Base-by-base conservation (phyloP, 805 yeast species). In the Saturnispora zaruensis region DNA sequence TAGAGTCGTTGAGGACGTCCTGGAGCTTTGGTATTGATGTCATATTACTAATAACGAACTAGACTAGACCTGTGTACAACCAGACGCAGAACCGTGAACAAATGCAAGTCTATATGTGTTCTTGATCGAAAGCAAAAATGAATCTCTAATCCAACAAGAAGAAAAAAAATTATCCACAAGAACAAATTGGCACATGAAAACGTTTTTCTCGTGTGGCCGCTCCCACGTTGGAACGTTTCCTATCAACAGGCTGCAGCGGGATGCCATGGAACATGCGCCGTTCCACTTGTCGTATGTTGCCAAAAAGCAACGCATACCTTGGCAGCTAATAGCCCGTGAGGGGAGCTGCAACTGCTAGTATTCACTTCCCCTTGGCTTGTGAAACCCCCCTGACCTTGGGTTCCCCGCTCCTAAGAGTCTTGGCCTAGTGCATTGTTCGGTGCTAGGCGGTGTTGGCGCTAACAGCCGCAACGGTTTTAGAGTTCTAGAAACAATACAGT, bases 11-110 rank as follows among this genome's bases (percentile, higher is more conserved):
- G 14, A 66, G 41, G 3, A 67, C 63, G 16, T 61, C 58, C 14
- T 57, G 58, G 11, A 67, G 50, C 18, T 56, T 59, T 5, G 71
- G 71, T 21, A 60, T 46, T 9, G n/a, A 24, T 11, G 36, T 21
- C 30, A 46, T 41, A 16, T 21, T 36, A 28, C 1, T 4, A 14
- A 9, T 28, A 28, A 11, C 32, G 13, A 8, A 11, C 7, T 11
- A 11, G 32, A 16, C 20, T 6, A 6, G n/a, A n/a, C 8, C 11
- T 28, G 32, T 28, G 20, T 14, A n/a, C 7, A 34, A n/a, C 20
- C 18, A n/a, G 20, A 34, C 11, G n/a, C n/a, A n/a, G n/a, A n/a
- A n/a, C n/a, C n/a, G n/a, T n/a, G n/a, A n/a, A n/a, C n/a, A n/a
- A n/a, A n/a, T n/a, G n/a, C n/a, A n/a, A n/a, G n/a, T n/a, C n/a